Base-by-base conservation (phyloP, 306 rosid species). In the Cucurbita moschata region DNA sequence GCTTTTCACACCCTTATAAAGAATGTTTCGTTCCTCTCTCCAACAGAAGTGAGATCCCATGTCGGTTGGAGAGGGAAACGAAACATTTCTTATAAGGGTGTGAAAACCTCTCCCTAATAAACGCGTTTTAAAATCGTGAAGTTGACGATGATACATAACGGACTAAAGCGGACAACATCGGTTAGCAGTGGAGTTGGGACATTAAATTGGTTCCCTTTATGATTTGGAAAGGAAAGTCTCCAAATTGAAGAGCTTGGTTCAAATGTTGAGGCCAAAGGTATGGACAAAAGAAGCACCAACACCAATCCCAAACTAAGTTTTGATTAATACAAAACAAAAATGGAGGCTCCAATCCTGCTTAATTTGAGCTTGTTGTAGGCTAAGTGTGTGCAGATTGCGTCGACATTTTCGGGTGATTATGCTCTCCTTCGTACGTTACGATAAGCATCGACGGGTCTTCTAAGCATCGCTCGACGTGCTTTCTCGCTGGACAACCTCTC, bases 401-500 rank as follows among this genome's bases (percentile, higher is more conserved):
- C 54, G 87, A 87, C 78, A 88, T 51, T 80, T 87, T 88, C 3
- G 96, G 87, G 79, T 95, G 99, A 84, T 87, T 95, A 73, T 95
- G 99, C 79, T 95, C 99, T 0, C 96, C 97, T 91, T 95, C 99
- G 76, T 95, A 95, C 61, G 97, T 95, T 72, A 95, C 97, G 5
- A 85, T 83, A 49, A 95, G 96, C 99, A 95, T 95, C 12, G 96
- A 84, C 16, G 99, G 89, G 42, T 95, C 96, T 81, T 95, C 97
- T 81, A 89, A 87, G 86, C 96, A 91, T 82, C 97, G 85, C 83
- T 95, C 99, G 4, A 95, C 99, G 58, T 95, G 99, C 83, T 95
- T 95, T 85, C 99, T 95, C 14, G 99, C 99, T 18, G 99, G 99
- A 76, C 99, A 95, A 35, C 99, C 99, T 83, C 99, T 88, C 97